Percentiles rank a stretch among this genome's conserved stretches.
phyloP scores from a whole-genome alignment of 495 filamentous ascomycete species.

The Lasiosphaeria hispida region DNA sequence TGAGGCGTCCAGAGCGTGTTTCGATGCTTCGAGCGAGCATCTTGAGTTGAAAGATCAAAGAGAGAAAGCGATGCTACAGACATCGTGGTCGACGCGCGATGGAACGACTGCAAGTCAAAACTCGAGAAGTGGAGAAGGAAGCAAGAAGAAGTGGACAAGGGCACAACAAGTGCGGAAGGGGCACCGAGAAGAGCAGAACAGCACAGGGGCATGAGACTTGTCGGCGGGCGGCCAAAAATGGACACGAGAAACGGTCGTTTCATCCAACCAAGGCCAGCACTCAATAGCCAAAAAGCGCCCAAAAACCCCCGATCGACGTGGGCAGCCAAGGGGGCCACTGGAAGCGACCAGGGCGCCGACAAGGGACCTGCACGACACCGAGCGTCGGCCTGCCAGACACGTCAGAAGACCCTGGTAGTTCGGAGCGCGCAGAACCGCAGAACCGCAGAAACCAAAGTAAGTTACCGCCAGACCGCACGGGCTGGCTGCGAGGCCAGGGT shows the following conservation, averaged over 20 bases:
- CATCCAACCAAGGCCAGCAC: conserved; percentile 41
- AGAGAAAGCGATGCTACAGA: too few species aligned
- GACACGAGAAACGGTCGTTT: conserved; percentile 53
- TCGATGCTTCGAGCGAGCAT: too few species aligned
- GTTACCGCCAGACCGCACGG: too few species aligned
- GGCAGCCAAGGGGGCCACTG: neutral
- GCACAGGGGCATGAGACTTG: conserved; percentile 22
- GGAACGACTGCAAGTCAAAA: too few species aligned
- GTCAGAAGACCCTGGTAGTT: too few species aligned
- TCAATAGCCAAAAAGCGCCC: neutral
- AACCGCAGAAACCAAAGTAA: too few species aligned
- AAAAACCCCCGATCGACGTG: conserved; percentile 22
- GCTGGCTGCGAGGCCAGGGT: too few species aligned
- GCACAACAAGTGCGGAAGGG: neutral
- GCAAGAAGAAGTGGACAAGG: neutral
- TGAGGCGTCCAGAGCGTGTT: too few species aligned
- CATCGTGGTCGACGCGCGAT: too few species aligned
- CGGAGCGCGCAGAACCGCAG: too few species aligned
- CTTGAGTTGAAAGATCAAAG: too few species aligned
- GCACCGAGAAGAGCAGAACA: conserved; percentile 1
- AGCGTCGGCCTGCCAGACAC: neutral
- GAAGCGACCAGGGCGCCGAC: neutral
- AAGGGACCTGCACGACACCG: conserved; percentile 29
- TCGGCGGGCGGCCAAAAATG: conserved; percentile 43
- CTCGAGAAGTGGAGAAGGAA: too few species aligned